Conservation (phyloP, 208 protist genomes). For the Leishmania aethiopica region DNA sequence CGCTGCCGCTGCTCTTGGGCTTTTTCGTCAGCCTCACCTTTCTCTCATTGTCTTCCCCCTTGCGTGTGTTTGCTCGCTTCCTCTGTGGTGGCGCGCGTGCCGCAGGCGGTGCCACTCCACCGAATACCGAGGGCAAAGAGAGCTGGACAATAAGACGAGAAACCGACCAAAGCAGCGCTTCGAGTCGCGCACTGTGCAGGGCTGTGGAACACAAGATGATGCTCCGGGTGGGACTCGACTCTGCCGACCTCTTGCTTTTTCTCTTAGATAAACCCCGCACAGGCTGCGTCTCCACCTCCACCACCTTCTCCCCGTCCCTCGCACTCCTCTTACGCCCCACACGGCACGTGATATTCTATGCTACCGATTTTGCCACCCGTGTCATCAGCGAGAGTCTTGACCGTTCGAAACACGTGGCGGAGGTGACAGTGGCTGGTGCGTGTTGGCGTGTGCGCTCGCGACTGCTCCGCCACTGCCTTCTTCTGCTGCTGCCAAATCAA, state of each 20-base stretch:
- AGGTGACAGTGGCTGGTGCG: not conserved
- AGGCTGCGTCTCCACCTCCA: not conserved
- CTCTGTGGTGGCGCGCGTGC: not conserved
- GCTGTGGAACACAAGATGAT: not conserved
- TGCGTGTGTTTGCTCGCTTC: not conserved
- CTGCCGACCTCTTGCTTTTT: not conserved
- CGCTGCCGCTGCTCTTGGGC: not conserved
- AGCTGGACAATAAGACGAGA: not conserved
- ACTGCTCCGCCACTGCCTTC: not conserved
- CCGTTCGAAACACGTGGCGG: not conserved
- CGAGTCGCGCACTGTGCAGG: not conserved
- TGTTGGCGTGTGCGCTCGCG: not conserved
- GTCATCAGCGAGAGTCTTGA: not conserved
- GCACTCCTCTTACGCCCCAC: not conserved
- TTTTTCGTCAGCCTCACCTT: not conserved
- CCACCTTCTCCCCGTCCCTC: not conserved
- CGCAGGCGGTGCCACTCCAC: not conserved
- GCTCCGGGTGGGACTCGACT: not conserved
- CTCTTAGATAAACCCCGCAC: not conserved
- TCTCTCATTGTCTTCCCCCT: not conserved
- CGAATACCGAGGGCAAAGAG: not conserved
- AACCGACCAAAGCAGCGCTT: not conserved
- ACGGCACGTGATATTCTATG: not conserved
- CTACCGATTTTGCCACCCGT: not conserved
- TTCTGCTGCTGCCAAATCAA: no score